A percentile compares a stretch with the other conserved stretches of the same genome.
Evolutionary conservation across 2,329 filamentous ascomycete genomes (phyloP).

Genomic region (Aspergillaceae sp.): DNA sequence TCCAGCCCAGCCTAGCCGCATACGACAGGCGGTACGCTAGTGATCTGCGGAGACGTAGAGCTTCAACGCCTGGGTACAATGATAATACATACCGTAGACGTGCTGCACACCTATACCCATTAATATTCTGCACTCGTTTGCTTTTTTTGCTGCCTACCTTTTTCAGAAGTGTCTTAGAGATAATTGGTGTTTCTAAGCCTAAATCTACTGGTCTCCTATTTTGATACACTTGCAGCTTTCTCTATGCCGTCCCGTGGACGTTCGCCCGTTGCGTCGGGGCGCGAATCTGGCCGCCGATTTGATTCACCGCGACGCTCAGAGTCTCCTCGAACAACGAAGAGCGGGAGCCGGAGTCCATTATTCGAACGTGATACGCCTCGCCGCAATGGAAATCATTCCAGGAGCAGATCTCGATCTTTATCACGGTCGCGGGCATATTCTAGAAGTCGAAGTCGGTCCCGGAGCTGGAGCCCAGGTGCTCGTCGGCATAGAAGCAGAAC

Average conservation of each 20-base stretch:
- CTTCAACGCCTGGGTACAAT: no score
- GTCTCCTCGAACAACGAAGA: constrained; percentile 22
- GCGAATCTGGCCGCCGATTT: constrained; percentile 15
- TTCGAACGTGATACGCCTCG: constrained; percentile 12
- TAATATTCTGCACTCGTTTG: no score
- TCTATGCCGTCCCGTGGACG: constrained; percentile 18
- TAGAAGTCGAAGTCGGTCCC: constrained; percentile 33
- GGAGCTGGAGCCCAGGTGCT: constrained; percentile 28
- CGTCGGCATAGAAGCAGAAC: constrained; percentile 27
- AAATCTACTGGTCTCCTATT: no score
- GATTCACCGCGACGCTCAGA: constrained; percentile 24
- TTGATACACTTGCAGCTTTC: background rate
- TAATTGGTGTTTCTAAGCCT: no score
- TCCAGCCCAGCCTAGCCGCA: no score
- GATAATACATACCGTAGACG: no score
- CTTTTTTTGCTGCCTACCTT: no score
- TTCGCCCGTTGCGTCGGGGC: constrained; percentile 19
- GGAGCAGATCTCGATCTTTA: constrained; percentile 20
- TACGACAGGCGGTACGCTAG: no score
- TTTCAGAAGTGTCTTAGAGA: no score
- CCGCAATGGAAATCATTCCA: constrained; percentile 20
- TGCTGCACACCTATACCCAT: no score
- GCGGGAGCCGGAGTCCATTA: constrained; percentile 20
- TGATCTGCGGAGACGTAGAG: no score
- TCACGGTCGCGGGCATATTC: constrained; percentile 22